Base-by-base conservation (phyloP, 2,329 filamentous ascomycete species). In the Sporothrix mexicana region DNA sequence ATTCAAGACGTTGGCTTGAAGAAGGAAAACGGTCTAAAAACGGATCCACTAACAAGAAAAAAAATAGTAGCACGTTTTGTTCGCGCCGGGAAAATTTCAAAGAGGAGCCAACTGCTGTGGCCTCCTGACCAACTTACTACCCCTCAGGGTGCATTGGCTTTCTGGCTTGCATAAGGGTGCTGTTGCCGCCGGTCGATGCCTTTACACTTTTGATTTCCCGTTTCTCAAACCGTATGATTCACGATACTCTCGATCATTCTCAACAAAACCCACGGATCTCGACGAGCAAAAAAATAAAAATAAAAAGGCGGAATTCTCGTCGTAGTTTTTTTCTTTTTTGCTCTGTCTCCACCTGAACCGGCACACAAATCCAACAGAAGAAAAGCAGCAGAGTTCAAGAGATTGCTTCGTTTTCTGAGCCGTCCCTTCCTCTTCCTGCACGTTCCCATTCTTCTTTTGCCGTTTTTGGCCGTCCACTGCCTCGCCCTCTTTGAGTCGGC, bases 21-120 rank as follows among this genome's bases (percentile, higher is more conserved):
- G 43, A 61, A 69, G 53, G 41, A 72, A 72, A 73, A 73, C 36
- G 61, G 55, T 72, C 47, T 71, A 49, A 51, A 47, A 51, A 57
- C 45, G 30, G 71, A 62, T 70, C 74, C 79, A 78, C 79, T 78
- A 76, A 78, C 77, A 77, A 76, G 76, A 75, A 70, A 76, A 77
- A 75, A 68, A 64, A 43, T 36, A 36, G 47, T 15, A 70, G 61
- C 70, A 68, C 70, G 67, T 70, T 70, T 72, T 70, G 51, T 70
- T 53, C 43, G 47, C 55, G 61, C 72, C 59, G 57, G 49, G 69
- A 61, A 71, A 59, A 51, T 51, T 68, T 68, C 15, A 68, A 70
- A 49, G 20, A 55, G 51, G 43, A 70, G 64, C 66, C 30, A 45
- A 23, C 25, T 62, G 47, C 69, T 51, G 9, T 47, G 59, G 55